These are phyloP conservation scores for Syzygium oleosum DNA, from an alignment of 345 rosid species.

Conservation along the genomic window DNA sequence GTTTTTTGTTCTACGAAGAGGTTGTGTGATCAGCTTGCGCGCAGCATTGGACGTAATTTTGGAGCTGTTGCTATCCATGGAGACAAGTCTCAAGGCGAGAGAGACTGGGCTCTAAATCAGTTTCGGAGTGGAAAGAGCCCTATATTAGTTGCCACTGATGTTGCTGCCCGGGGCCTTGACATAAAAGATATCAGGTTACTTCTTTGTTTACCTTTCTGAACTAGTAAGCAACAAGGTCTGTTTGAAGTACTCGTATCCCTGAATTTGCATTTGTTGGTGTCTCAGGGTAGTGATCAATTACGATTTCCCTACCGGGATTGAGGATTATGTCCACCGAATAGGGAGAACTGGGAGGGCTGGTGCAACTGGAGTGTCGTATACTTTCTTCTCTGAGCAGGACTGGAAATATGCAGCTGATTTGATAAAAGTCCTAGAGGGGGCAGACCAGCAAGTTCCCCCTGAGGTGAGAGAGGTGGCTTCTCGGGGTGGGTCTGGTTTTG, in stretches of 20 bases:
- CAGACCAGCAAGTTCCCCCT: conserved; percentile 86
- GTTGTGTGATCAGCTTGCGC: conserved; percentile 88
- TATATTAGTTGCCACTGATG: conserved; percentile 93
- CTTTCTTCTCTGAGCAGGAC: conserved; percentile 92
- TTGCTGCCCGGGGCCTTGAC: conserved; percentile 97
- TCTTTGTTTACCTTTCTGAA: not conserved
- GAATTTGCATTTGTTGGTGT: not conserved
- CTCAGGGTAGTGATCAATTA: conserved; percentile 88
- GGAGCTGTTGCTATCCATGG: conserved; percentile 92
- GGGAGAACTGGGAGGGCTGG: conserved; percentile 99
- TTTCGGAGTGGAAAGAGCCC: conserved; percentile 76
- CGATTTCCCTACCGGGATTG: conserved; percentile 89
- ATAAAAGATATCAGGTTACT: conserved; percentile 80
- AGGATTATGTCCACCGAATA: conserved; percentile 98
- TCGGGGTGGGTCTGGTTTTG: conserved; percentile 60
- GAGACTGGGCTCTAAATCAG: conserved; percentile 94
- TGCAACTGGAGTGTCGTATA: conserved; percentile 88
- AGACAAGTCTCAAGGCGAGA: conserved; percentile 92
- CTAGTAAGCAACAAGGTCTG: not conserved
- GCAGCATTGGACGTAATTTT: conserved; percentile 71
- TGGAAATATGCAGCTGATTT: conserved; percentile 81
- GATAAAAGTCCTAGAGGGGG: conserved; percentile 84
- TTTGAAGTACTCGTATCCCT: not conserved
- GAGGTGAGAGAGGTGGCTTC: conserved; percentile 79
- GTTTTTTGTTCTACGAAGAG: conserved; percentile 89